Evolutionary conservation across 2,329 filamentous ascomycete genomes (phyloP).

Genomic region (Sclerotinia subarctica): DNA sequence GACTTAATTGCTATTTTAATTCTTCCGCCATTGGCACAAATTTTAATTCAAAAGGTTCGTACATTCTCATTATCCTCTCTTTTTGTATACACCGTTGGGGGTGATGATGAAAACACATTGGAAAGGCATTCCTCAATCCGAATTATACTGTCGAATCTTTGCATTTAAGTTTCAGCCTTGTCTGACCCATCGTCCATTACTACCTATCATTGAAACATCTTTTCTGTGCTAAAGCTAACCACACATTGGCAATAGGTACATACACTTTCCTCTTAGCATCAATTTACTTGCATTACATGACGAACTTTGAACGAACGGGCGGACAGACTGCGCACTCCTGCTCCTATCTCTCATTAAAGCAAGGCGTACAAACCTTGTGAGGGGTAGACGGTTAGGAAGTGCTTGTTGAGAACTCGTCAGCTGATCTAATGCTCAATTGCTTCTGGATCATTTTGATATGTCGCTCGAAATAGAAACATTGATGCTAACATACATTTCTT

Average conservation of each 20-base stretch:
- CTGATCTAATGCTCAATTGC: slow-evolving; percentile 39
- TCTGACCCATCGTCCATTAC: slow-evolving; percentile 39
- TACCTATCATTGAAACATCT: not conserved
- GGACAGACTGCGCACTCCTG: slow-evolving; percentile 43
- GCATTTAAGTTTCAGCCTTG: slow-evolving; percentile 46
- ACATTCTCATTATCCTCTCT: slow-evolving; percentile 20
- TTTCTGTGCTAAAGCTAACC: slow-evolving; percentile 20
- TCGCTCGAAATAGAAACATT: slow-evolving; percentile 10
- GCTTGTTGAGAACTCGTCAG: slow-evolving; percentile 47
- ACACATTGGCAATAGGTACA: slow-evolving; percentile 36
- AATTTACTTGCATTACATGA: slow-evolving; percentile 38
- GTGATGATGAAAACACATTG: slow-evolving; percentile 40
- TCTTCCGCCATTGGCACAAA: not conserved
- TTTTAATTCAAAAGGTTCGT: slow-evolving; percentile 35
- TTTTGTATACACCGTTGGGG: slow-evolving; percentile 25
- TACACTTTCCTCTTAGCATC: slow-evolving; percentile 19
- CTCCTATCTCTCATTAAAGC: slow-evolving; percentile 39
- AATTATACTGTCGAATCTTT: slow-evolving; percentile 42
- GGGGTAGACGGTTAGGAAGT: slow-evolving; percentile 38
- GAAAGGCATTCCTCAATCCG: slow-evolving; percentile 41
- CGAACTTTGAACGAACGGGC: slow-evolving; percentile 48
- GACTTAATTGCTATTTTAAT: not conserved
- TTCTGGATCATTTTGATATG: slow-evolving; percentile 24
- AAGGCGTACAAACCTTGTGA: slow-evolving; percentile 43
- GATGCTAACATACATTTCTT: slow-evolving; percentile 25